Percentiles rank a stretch among this genome's conserved stretches.
phyloP scores from a whole-genome alignment of 2,329 filamentous ascomycete species.

The Talaromyces sp. region DNA sequence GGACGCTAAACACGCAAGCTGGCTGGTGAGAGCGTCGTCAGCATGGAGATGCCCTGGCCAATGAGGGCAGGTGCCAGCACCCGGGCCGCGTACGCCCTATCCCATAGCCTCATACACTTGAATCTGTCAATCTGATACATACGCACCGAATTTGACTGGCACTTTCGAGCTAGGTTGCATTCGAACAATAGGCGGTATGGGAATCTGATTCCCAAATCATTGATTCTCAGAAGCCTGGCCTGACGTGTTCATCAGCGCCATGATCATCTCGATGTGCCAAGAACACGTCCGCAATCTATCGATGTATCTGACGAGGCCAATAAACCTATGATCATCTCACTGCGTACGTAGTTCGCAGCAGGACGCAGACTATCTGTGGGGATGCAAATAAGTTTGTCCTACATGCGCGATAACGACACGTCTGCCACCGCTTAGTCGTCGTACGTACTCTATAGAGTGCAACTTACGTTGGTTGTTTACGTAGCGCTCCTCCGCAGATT shows the following conservation, averaged over 20 bases:
- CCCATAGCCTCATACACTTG: neutral
- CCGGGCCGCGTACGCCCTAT: slow-evolving; percentile 14
- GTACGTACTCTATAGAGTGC: neutral
- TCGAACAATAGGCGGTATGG: neutral
- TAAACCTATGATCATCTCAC: neutral
- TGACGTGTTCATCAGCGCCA: neutral
- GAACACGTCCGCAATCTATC: neutral
- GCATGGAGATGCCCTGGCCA: slow-evolving; percentile 8
- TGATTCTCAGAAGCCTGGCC: neutral
- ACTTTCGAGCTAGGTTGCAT: neutral
- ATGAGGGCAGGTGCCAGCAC: neutral
- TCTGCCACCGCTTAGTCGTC: neutral
- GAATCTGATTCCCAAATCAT: neutral
- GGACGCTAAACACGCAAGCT: slow-evolving; percentile 15
- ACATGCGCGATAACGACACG: neutral
- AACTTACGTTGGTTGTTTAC: neutral
- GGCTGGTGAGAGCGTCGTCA: slow-evolving; percentile 16
- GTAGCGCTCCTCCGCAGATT: neutral
- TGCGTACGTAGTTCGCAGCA: neutral
- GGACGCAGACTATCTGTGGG: neutral
- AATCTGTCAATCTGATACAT: neutral
- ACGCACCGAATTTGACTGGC: neutral
- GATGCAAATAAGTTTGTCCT: neutral
- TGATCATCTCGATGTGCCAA: neutral
- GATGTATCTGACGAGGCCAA: neutral